Evolutionary conservation across 306 rosid species (phyloP).

Genomic region (Bauhinia variegata): DNA sequence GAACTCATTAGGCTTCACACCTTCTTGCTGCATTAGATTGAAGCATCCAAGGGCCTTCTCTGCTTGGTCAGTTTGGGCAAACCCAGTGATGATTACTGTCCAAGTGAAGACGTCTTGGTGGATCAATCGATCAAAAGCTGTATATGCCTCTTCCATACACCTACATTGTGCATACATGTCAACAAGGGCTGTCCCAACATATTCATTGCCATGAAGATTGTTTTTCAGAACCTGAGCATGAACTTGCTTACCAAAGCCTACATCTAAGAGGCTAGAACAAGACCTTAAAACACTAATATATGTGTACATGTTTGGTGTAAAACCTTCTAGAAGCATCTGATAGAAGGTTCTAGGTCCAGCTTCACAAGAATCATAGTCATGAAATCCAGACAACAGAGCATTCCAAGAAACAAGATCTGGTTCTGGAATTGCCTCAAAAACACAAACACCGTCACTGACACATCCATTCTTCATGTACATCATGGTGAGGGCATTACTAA

Average conservation of each 20-base stretch:
- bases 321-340: constrained; percentile 42
- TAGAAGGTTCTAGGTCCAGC: constrained; percentile 40
- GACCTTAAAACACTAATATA: constrained; percentile 47
- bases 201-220: constrained; percentile 39
- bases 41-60: constrained; percentile 36
- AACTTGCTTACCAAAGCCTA: constrained; percentile 44
- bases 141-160: constrained; percentile 33
- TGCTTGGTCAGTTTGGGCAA: constrained; percentile 37
- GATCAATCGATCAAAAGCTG: constrained; percentile 24
- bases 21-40: constrained; percentile 39
- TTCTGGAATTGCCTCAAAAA: constrained; percentile 36
- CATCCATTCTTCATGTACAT: constrained; percentile 46
- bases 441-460: constrained; percentile 36
- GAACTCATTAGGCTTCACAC: constrained; percentile 40
- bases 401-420: constrained; percentile 46
- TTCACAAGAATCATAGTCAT: constrained; percentile 33
- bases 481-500: constrained; percentile 43
- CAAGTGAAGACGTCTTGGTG: constrained; percentile 38
- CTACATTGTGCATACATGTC: constrained; percentile 46
- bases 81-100: constrained; percentile 42
- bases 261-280: constrained; percentile 42
- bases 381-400: constrained; percentile 45
- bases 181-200: constrained; percentile 43
- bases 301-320: constrained; percentile 45
- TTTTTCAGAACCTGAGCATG: constrained; percentile 41